Base-by-base conservation (phyloP, 345 rosid genomes). In the Euphorbia lathyris region DNA sequence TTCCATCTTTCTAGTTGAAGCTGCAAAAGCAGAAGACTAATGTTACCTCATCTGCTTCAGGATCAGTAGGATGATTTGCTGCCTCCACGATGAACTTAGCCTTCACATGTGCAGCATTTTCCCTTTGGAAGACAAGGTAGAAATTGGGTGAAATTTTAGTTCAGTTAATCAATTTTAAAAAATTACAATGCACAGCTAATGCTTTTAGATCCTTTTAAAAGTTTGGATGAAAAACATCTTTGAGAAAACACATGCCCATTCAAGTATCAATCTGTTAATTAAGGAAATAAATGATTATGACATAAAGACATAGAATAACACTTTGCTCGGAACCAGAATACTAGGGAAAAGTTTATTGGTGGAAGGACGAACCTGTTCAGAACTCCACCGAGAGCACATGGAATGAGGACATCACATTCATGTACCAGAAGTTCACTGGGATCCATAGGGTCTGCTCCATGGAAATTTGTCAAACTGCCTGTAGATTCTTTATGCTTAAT, bases 31-130 rank as follows among this genome's bases (percentile, higher is more conserved):
- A 13, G 45, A 19, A 25, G 27, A 25, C 17, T 38, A 66, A 60
- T 59, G 26, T 72, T 76, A 95, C 99, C 88, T 96, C 98, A 67
- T 96, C 99, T 26, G 98, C 99, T 56, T 92, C 98, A 17, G 98
- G 99, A 75, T 96, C 99, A 4, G 96, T 86, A 48, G 99, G 99
- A 83, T 95, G 98, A 74, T 92, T 95, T 73, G 99, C 99, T 34
- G 98, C 99, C 82, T 95, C 99, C 66, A 90, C 73, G 45, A 95
- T 88, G 83, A 88, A 96, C 86, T 92, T 95, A 57, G 99, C 96
- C 83, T 86, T 92, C 73, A 95, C 93, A 80, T 90, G 85, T 16
- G 85, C 79, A 42, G 99, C 99, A 78, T 92, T 96, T 69, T 89
- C 98, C 87, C 98, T 92, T 77, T 48, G 61, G 7, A 68, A 60